Evolutionary conservation across 495 filamentous ascomycete genomes (phyloP).

Genomic region (Neurospora sp.): DNA sequence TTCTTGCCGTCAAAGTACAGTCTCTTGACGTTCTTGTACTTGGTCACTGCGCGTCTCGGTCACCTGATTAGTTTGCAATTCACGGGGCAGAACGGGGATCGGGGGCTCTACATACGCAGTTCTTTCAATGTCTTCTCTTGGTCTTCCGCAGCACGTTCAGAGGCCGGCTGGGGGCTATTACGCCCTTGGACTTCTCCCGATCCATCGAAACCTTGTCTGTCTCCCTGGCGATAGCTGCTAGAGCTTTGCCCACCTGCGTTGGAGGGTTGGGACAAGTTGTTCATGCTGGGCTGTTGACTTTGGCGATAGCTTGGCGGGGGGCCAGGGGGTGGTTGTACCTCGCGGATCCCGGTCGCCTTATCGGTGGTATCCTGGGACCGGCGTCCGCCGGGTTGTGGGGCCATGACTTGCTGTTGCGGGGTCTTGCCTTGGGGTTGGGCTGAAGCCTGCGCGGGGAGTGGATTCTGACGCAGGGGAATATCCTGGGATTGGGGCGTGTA

Average conservation of each 20-base stretch:
- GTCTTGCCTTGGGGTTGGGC: constrained; percentile 17
- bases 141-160: constrained; percentile 43
- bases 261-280: constrained; percentile 32
- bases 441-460: constrained; percentile 5
- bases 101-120: constrained; percentile 43
- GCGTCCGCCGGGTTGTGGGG: constrained; percentile 39
- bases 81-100: not conserved
- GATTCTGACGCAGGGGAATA: constrained; percentile 19
- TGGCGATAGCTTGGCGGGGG: constrained; percentile 40
- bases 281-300: constrained; percentile 35
- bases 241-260: constrained; percentile 21
- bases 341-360: constrained; percentile 20
- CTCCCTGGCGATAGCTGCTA: constrained; percentile 30
- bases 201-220: constrained; percentile 30
- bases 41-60: constrained; percentile 50
- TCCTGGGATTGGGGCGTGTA: constrained; percentile 28
- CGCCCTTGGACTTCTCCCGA: constrained; percentile 35
- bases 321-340: constrained; percentile 33
- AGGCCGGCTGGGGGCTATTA: constrained; percentile 50
- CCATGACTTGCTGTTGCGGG: constrained; percentile 36
- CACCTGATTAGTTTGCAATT: constrained; percentile 4
- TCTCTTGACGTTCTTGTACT: constrained; percentile 96
- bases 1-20: constrained; percentile 93
- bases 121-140: constrained; percentile 51
- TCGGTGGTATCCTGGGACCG: constrained; percentile 36